Evolutionary conservation across 768 basidiomycete genomes (phyloP).

Genomic region (Boletus tomentosulus): DNA sequence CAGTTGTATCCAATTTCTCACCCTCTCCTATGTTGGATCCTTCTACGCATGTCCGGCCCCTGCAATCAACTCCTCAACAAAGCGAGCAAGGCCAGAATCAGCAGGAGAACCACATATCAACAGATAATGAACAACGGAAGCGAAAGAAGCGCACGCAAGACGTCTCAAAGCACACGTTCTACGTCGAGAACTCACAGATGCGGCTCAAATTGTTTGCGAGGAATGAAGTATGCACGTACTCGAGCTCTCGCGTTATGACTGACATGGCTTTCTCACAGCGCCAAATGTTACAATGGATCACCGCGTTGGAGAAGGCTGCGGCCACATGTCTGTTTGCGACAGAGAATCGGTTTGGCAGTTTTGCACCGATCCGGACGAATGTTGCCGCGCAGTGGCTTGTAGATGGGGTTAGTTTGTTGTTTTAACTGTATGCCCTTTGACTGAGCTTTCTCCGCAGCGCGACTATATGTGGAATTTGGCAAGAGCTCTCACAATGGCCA

Average conservation of each 20-base stretch:
- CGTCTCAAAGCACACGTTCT: slow-evolving; percentile 92
- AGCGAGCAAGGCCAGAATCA: slow-evolving; percentile 18
- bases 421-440: neutral
- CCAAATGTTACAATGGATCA: slow-evolving; percentile 97
- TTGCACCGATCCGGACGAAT: slow-evolving; percentile 88
- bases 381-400: slow-evolving; percentile 98
- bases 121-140: slow-evolving; percentile 40
- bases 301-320: slow-evolving; percentile 79
- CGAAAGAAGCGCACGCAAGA: slow-evolving; percentile 49
- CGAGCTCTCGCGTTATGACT: neutral
- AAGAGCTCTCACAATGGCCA: slow-evolving; percentile 84
- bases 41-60: slow-evolving; percentile 66
- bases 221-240: slow-evolving; percentile 57
- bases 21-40: slow-evolving; percentile 72
- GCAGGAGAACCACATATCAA: slow-evolving; percentile 11
- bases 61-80: slow-evolving; percentile 27
- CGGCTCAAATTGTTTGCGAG: slow-evolving; percentile 80
- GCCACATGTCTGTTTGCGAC: slow-evolving; percentile 73
- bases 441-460: slow-evolving; percentile 46
- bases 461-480: slow-evolving; percentile 99
- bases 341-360: slow-evolving; percentile 87
- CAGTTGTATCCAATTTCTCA: slow-evolving; percentile 36
- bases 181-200: slow-evolving; percentile 88
- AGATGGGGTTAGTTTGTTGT: slow-evolving; percentile 68
- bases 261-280: slow-evolving; percentile 42